These are phyloP conservation scores for Alternaria brassicae DNA, from an alignment of 2,329 filamentous ascomycete species.

Conservation along the genomic window DNA sequence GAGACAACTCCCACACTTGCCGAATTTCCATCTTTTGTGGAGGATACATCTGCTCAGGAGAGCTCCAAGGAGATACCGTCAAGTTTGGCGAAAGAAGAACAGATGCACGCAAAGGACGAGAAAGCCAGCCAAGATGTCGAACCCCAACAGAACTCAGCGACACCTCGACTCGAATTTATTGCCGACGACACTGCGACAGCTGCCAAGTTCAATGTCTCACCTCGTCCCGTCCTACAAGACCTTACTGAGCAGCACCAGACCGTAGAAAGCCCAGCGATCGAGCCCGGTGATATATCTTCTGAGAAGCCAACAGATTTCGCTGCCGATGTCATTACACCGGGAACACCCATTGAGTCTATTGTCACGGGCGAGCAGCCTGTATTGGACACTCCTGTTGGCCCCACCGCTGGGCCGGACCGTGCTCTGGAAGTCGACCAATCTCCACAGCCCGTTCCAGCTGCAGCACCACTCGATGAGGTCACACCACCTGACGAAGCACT, in stretches of 20 bases:
- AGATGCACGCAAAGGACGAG: slow-evolving; percentile 30
- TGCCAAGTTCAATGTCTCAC: background rate
- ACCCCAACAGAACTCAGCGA: background rate
- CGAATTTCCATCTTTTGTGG: background rate
- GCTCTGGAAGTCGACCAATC: background rate
- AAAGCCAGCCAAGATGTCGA: slow-evolving; percentile 13
- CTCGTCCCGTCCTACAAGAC: background rate
- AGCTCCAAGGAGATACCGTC: background rate
- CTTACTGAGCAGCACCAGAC: background rate
- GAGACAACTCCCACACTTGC: background rate
- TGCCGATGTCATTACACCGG: background rate
- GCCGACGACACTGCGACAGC: background rate
- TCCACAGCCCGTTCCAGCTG: background rate
- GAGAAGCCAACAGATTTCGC: background rate
- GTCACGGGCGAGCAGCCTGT: background rate
- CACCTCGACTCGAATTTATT: background rate
- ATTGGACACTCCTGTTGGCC: background rate
- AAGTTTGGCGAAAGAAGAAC: slow-evolving; percentile 22
- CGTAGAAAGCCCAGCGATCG: background rate
- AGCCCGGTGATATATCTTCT: background rate
- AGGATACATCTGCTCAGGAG: background rate
- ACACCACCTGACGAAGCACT: background rate
- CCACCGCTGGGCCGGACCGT: background rate
- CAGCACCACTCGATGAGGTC: background rate
- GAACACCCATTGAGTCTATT: background rate